These are phyloP conservation scores for Polysphondylium violaceum DNA, from an alignment of 78 protist species.

Conservation along the genomic window DNA sequence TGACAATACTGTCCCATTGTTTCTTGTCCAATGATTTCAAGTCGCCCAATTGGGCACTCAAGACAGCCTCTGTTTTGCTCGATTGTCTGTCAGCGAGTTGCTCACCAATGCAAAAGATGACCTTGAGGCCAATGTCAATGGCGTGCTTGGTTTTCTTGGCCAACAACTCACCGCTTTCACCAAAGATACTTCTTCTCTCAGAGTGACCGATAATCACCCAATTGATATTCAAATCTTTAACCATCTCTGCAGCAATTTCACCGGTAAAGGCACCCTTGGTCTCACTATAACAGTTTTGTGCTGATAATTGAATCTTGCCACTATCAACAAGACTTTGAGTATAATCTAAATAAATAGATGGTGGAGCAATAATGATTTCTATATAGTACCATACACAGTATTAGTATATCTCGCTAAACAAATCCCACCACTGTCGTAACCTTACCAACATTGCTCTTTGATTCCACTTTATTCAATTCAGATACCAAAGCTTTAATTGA, in stretches of 20 bases:
- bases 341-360: conserved; percentile 58
- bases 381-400: background rate
- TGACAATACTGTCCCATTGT: conserved; percentile 88
- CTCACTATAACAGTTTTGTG: conserved; percentile 83
- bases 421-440: background rate
- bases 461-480: conserved; percentile 8
- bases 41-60: conserved; percentile 83
- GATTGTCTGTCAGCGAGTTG: conserved; percentile 91
- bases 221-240: conserved; percentile 87
- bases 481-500: conserved; percentile 21
- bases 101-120: conserved; percentile 98
- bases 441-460: conserved; percentile 50
- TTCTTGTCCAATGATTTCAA: conserved; percentile 32
- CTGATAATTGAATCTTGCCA: conserved; percentile 53
- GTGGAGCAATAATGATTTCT: conserved; percentile 75
- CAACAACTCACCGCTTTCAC: conserved; percentile 89
- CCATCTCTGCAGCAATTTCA: conserved; percentile 81
- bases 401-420: background rate
- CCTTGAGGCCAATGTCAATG: conserved; percentile 88
- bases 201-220: conserved; percentile 98
- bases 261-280: conserved; percentile 96
- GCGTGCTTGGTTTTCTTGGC: conserved; percentile 89
- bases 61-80: conserved; percentile 88
- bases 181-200: conserved; percentile 97
- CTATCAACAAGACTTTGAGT: conserved; percentile 17